Conservation (phyloP, 1,284 basidiomycete genomes). For the Cutaneotrichosporon sp. region DNA sequence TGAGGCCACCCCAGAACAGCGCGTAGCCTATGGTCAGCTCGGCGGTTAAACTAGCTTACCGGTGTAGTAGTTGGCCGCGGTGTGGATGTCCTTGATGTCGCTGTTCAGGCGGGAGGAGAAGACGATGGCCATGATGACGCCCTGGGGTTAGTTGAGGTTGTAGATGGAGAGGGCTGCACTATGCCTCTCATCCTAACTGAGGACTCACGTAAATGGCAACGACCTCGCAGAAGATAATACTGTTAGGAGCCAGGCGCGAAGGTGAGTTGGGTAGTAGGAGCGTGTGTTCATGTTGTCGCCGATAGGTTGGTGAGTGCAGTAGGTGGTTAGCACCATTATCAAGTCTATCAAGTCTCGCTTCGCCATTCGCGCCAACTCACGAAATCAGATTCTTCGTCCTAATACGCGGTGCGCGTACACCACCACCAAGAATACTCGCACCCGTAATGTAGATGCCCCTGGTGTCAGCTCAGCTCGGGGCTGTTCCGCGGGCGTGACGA, state of each 20-base stretch:
- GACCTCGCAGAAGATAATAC: constrained; percentile 99
- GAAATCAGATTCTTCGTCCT: constrained; percentile 97
- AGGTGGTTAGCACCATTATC: not conserved
- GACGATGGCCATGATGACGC: constrained; percentile 82
- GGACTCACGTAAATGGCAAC: constrained; percentile 74
- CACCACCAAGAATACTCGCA: constrained; percentile 89
- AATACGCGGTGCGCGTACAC: constrained; percentile 90
- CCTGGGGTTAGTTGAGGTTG: constrained; percentile 41
- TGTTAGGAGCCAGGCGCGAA: constrained; percentile 43
- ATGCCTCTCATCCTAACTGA: not conserved
- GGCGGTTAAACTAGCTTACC: constrained; percentile 55
- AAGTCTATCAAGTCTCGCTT: too few relatives aligned
- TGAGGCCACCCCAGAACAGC: constrained; percentile 91
- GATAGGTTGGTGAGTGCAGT: not conserved
- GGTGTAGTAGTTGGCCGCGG: constrained; percentile 82
- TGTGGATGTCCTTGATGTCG: constrained; percentile 70
- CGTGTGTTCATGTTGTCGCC: too few relatives aligned
- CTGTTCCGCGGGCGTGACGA: constrained; percentile 42
- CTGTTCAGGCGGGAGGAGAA: constrained; percentile 74
- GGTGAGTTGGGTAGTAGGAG: not conserved
- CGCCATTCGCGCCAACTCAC: constrained; percentile 55
- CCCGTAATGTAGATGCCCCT: constrained; percentile 99
- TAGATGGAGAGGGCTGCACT: too few relatives aligned
- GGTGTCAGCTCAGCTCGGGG: constrained; percentile 6
- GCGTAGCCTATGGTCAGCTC: constrained; percentile 66